Base-by-base conservation (phyloP, 441 rosid genomes). In the Arabidopsis hybrid region DNA sequence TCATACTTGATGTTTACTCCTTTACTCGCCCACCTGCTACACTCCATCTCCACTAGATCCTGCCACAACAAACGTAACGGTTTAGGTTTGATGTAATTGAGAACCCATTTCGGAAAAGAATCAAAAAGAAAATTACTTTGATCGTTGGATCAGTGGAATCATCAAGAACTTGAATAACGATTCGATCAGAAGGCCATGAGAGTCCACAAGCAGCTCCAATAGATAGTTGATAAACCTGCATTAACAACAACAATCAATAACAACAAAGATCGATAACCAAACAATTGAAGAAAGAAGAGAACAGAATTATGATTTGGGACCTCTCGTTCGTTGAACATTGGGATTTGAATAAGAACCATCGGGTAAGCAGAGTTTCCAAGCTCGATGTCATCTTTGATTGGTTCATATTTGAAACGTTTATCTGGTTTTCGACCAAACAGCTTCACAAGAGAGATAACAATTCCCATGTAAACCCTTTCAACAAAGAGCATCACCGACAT, bases 201-300 rank as follows among this genome's bases (percentile, higher is more conserved):
- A 95, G 93, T 0, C 98, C 96, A 75, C 97, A 95, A 34, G 98
- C 98, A 64, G 99, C 99, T 72, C 99, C 96, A 5, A 95, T 95
- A 1, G 98, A 95, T 3, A 95, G 79, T 59, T 88, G 97, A 78
- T 92, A 92, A 61, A 95, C 97, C 97, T 94, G 76, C 58, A 74
- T 47, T 13, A 9, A 71, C 51, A 42, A 32, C 49, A 56, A 38
- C 58, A 65, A 42, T 40, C 32, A 3, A 18, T 11, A 21, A 21
- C 26, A 8, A 18, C 8, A 69, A n/a, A 8, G 12, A 36, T 3
- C 6, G 21, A 40, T 4, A 26, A 51, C 1, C 26, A 32, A 53
- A 3, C 7, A 40, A 42, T 4, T 3, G 1, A 69, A 39, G 9
- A n/a, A 18, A 9, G 4, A 14, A 2, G 14, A 50, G 4, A 50